Conservation (phyloP, 1,284 basidiomycete species). For the Ustilago hordei region DNA sequence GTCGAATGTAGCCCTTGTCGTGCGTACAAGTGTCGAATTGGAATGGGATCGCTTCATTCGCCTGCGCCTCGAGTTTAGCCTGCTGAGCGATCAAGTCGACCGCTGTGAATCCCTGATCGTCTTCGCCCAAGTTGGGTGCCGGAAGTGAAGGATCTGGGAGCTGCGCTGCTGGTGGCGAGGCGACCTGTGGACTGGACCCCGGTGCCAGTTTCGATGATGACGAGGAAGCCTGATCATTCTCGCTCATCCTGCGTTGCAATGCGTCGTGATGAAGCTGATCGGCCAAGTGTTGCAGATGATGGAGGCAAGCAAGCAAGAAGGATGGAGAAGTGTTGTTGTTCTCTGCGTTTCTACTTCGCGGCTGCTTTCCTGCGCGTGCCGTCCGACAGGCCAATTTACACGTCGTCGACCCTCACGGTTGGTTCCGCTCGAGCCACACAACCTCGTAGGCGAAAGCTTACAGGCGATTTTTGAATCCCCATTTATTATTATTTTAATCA, state of each 20-base stretch:
- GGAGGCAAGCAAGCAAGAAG: neutral
- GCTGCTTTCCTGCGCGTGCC: constrained; percentile 10
- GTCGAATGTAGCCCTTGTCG: constrained; percentile 67
- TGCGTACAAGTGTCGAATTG: constrained; percentile 70
- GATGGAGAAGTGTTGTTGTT: constrained; percentile 8
- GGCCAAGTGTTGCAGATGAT: neutral
- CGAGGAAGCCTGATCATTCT: constrained; percentile 12
- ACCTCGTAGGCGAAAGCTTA: neutral
- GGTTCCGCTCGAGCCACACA: constrained; percentile 13
- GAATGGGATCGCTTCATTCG: constrained; percentile 70
- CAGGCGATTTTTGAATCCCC: too few species aligned
- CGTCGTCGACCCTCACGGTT: constrained; percentile 3
- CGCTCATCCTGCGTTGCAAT: constrained; percentile 17
- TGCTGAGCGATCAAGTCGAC: constrained; percentile 69
- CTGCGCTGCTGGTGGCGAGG: constrained; percentile 10
- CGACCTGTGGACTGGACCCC: neutral
- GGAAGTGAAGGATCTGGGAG: constrained; percentile 60
- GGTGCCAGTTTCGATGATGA: constrained; percentile 11
- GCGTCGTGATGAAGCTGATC: neutral
- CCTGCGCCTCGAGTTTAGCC: constrained; percentile 68
- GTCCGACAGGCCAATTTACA: constrained; percentile 24
- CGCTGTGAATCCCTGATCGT: constrained; percentile 66
- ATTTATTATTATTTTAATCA: neutral
- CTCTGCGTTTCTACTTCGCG: neutral
- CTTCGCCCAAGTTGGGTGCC: constrained; percentile 45